Percentiles rank a stretch among this genome's conserved stretches.
Conservation (phyloP, 768 basidiomycete genomes). For the Lanmaoa rubissima region DNA sequence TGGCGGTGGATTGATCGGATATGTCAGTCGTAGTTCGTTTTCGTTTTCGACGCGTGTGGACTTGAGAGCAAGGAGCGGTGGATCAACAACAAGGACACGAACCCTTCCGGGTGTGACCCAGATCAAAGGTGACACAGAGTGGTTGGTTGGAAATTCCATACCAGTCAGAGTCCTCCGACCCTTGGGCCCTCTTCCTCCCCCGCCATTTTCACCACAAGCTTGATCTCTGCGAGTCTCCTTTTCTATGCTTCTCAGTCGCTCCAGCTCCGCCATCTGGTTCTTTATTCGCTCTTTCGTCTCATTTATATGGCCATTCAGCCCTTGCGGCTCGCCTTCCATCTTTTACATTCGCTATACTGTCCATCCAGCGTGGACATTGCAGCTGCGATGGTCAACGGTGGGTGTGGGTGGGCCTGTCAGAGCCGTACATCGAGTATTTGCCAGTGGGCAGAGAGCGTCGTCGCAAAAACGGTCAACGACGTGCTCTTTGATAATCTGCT, state of each 20-base stretch:
- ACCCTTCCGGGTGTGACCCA: no score
- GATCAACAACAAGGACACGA: constrained; percentile 59
- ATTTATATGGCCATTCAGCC: constrained; percentile 48
- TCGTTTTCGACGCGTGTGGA: constrained; percentile 60
- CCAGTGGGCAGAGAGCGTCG: constrained; percentile 64
- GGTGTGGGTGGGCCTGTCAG: constrained; percentile 75
- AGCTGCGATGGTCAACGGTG: constrained; percentile 72
- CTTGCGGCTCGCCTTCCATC: constrained; percentile 64
- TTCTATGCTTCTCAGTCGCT: constrained; percentile 60
- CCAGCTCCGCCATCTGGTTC: constrained; percentile 50
- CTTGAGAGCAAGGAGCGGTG: constrained; percentile 65
- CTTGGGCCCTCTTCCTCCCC: constrained; percentile 64
- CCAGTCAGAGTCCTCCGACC: constrained; percentile 67
- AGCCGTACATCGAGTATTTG: constrained; percentile 83
- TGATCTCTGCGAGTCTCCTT: constrained; percentile 62
- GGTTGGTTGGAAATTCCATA: constrained; percentile 32
- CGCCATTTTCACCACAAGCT: constrained; percentile 47
- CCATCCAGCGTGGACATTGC: constrained; percentile 72
- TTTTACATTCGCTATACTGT: constrained; percentile 78
- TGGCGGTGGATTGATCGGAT: constrained; percentile 42
- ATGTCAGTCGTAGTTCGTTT: constrained; percentile 74
- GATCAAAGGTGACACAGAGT: not conserved
- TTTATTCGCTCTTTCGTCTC: constrained; percentile 65
- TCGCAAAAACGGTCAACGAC: constrained; percentile 51
- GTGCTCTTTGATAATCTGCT: constrained; percentile 60